These are phyloP conservation scores for Nothomitra cinnamomea DNA, from an alignment of 2,329 filamentous ascomycete species.

Conservation along the genomic window DNA sequence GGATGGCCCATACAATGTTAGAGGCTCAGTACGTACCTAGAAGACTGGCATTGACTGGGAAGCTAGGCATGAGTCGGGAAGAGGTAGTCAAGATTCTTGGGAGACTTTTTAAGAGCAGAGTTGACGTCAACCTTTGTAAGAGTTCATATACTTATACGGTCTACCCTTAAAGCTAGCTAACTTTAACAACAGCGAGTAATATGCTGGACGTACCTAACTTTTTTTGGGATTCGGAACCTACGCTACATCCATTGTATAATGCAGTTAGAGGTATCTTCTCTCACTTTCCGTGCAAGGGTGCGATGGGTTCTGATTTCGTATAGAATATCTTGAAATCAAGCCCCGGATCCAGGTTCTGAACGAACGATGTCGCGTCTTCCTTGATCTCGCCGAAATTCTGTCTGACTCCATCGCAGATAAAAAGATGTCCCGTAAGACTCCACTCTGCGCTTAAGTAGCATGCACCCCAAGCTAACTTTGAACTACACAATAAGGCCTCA, in stretches of 20 bases:
- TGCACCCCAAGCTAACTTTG: neutral
- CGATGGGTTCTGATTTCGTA: neutral
- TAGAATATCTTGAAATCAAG: constrained; percentile 91
- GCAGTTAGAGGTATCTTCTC: constrained; percentile 45
- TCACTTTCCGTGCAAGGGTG: neutral
- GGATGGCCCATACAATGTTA: constrained; percentile 86
- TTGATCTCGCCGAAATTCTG: constrained; percentile 88
- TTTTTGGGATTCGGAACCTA: constrained; percentile 97
- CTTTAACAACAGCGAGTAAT: constrained; percentile 30
- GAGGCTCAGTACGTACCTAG: constrained; percentile 87
- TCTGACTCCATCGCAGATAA: constrained; percentile 83
- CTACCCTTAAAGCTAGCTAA: constrained; percentile 9
- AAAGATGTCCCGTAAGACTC: constrained; percentile 60
- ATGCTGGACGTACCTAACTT: constrained; percentile 93
- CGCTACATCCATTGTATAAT: constrained; percentile 80
- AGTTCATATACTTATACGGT: constrained; percentile 10
- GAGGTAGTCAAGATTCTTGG: constrained; percentile 90
- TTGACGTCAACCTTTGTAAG: constrained; percentile 95
- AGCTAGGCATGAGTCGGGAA: constrained; percentile 76
- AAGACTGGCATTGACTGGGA: constrained; percentile 70
- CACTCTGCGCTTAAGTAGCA: neutral
- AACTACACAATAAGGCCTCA: constrained; percentile 42
- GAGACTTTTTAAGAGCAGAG: constrained; percentile 76
- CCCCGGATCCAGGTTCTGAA: constrained; percentile 92
- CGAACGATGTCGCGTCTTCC: constrained; percentile 87